These are phyloP conservation scores for Grammothele lineata DNA, from an alignment of 768 basidiomycete species.

Conservation along the genomic window DNA sequence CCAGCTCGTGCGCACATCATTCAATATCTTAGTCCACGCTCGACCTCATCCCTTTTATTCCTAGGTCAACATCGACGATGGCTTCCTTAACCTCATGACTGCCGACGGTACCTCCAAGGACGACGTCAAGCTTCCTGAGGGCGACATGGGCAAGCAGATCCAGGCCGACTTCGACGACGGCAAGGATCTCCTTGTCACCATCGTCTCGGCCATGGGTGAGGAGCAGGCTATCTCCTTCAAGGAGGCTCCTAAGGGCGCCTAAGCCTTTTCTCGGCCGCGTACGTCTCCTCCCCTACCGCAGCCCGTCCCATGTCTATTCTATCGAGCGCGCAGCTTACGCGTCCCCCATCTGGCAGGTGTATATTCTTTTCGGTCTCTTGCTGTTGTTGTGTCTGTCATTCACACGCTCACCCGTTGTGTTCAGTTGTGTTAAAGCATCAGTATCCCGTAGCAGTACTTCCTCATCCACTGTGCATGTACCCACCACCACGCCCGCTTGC, in stretches of 20 bases:
- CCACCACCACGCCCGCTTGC: conserved; percentile 11
- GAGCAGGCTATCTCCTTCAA: conserved; percentile 89
- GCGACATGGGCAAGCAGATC: conserved; percentile 74
- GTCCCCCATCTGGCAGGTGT: too few relatives aligned
- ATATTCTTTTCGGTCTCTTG: conserved; percentile 16
- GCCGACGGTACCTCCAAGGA: conserved; percentile 79
- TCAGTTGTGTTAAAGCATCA: conserved; percentile 16
- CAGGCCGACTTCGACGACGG: conserved; percentile 69
- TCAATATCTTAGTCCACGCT: too few relatives aligned
- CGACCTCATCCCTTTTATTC: too few relatives aligned
- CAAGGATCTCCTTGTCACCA: conserved; percentile 85
- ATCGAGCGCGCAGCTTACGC: too few relatives aligned
- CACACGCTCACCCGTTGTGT: conserved; percentile 16
- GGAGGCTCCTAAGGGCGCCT: conserved; percentile 73
- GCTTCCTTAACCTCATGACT: conserved; percentile 92
- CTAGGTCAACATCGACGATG: conserved; percentile 88
- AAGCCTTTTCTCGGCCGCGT: conserved; percentile 5
- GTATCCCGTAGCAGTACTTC: conserved; percentile 21
- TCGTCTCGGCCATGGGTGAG: conserved; percentile 88
- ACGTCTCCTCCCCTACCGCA: conserved; percentile 1
- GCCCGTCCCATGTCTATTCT: too few relatives aligned
- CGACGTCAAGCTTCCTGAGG: conserved; percentile 91
- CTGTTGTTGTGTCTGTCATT: conserved; percentile 17
- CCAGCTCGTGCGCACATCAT: conserved; percentile 59
- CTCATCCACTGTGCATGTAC: conserved; percentile 21